Percentiles rank a stretch among this genome's conserved stretches.
Evolutionary conservation across 306 rosid genomes (phyloP).

Genomic region (Citrullus colocynthis): DNA sequence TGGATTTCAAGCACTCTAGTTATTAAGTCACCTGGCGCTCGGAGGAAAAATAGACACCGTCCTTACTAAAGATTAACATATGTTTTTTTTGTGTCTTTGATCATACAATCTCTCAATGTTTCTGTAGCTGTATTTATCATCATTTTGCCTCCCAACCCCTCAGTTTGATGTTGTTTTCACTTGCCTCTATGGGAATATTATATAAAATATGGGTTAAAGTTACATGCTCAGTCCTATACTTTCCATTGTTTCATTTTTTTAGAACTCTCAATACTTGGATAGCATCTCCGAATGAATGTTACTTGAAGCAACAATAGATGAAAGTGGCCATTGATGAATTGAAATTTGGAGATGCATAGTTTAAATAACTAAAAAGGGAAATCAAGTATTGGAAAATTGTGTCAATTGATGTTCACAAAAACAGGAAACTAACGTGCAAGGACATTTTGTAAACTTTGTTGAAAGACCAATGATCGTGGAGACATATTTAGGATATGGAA

Average conservation of each 20-base stretch:
- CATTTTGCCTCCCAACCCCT: background rate
- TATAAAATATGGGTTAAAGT: background rate
- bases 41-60: conserved; percentile 50
- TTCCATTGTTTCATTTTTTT: background rate
- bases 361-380: background rate
- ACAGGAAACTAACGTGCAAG: too few species aligned
- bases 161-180: background rate
- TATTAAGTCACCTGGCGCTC: conserved; percentile 30
- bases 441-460: too few species aligned
- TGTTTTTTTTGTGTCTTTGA: background rate
- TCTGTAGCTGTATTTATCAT: background rate
- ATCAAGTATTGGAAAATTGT: too few species aligned
- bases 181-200: background rate
- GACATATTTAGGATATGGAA: background rate
- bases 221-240: background rate
- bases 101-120: background rate
- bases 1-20: conserved; percentile 68
- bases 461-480: background rate
- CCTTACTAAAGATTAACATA: conserved; percentile 35
- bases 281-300: background rate
- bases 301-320: background rate
- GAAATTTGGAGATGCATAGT: background rate
- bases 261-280: background rate
- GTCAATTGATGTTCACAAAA: too few species aligned
- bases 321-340: background rate